phyloP scores from a whole-genome alignment of 1,284 basidiomycete species.

The Pulveroboletus sp. region DNA sequence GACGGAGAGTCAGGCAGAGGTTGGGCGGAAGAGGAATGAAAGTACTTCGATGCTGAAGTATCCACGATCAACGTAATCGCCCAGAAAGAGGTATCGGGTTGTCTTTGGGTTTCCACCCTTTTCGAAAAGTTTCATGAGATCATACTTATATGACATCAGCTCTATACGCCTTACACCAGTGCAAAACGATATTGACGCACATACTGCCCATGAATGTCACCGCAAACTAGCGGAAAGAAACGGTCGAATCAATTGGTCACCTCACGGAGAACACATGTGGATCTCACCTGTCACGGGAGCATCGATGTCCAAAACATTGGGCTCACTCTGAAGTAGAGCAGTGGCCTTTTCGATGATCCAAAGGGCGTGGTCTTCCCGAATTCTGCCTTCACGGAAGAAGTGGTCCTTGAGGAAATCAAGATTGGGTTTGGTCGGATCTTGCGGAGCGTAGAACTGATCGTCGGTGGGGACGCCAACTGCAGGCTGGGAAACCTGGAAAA shows the following conservation, averaged over 20 bases:
- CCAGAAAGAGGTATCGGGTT: conserved; percentile 84
- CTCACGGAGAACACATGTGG: neutral
- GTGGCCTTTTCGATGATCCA: conserved; percentile 83
- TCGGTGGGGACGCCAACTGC: conserved; percentile 73
- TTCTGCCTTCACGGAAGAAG: conserved; percentile 92
- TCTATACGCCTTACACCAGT: conserved; percentile 14
- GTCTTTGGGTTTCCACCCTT: conserved; percentile 92
- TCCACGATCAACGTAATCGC: conserved; percentile 93
- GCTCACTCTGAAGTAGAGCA: conserved; percentile 73
- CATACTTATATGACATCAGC: conserved; percentile 56
- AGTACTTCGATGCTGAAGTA: conserved; percentile 88
- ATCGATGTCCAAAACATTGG: conserved; percentile 86
- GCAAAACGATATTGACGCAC: conserved; percentile 49
- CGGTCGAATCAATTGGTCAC: conserved; percentile 7
- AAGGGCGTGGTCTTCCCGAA: conserved; percentile 88
- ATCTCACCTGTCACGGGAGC: conserved; percentile 84
- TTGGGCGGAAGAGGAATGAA: conserved; percentile 6
- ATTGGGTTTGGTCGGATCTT: conserved; percentile 84
- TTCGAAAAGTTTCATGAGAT: conserved; percentile 94
- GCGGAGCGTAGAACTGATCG: conserved; percentile 87
- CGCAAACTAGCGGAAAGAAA: conserved; percentile 61
- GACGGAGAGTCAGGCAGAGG: conserved; percentile 2
- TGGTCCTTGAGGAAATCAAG: conserved; percentile 98
- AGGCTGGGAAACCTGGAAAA: conserved; percentile 15
- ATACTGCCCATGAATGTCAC: conserved; percentile 83